Conservation (phyloP, 495 filamentous ascomycete species). For the Margaritispora aquatica region DNA sequence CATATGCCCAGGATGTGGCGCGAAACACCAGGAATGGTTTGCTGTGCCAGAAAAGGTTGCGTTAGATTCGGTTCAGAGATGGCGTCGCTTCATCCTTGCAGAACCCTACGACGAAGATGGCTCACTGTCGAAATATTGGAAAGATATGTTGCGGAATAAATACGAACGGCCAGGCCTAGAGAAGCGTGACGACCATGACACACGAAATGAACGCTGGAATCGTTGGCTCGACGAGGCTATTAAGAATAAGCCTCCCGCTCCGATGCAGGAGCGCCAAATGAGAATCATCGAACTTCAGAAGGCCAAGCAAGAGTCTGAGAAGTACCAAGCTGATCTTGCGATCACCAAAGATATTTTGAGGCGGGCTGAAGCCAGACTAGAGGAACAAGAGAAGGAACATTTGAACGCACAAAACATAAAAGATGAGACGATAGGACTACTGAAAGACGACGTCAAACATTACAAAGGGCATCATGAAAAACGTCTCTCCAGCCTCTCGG, state of each 20-base stretch:
- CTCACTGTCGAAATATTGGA: background rate
- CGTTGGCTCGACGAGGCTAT: background rate
- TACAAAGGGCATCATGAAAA: too few species aligned
- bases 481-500: too few species aligned
- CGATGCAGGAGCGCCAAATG: background rate
- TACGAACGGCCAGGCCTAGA: background rate
- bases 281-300: background rate
- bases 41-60: background rate
- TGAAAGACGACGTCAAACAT: too few species aligned
- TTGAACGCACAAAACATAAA: too few species aligned
- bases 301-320: background rate
- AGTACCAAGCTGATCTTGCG: too few species aligned
- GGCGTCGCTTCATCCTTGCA: background rate
- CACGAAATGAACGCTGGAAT: background rate
- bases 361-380: too few species aligned
- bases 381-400: too few species aligned
- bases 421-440: too few species aligned
- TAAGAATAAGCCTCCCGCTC: background rate
- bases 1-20: background rate
- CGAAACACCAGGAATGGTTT: background rate
- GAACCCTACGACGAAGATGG: background rate
- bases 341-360: too few species aligned
- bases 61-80: background rate
- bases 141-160: background rate
- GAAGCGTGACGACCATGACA: background rate